Evolutionary conservation across 1,284 basidiomycete species (phyloP).

Genomic region (Sanghuangporus baumii): DNA sequence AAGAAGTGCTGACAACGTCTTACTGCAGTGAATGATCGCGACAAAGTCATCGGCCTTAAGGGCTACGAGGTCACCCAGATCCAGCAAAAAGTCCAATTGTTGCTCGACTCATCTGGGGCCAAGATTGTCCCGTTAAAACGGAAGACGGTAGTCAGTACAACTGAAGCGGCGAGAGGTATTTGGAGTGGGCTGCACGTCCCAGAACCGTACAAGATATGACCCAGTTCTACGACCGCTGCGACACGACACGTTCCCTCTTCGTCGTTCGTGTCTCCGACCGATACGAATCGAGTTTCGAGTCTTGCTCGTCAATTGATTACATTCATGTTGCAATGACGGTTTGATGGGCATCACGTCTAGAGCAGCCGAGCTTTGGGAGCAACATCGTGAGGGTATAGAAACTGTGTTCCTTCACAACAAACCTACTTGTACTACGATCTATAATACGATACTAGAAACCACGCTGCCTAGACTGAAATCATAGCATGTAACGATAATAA

Average conservation of each 20-base stretch:
- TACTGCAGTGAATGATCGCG: conserved; percentile 64
- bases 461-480: no score
- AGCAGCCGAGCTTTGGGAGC: no score
- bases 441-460: background rate
- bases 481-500: no score
- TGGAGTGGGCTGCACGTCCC: conserved; percentile 78
- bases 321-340: no score
- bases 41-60: conserved; percentile 75
- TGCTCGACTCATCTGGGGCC: conserved; percentile 78
- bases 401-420: background rate
- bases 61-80: conserved; percentile 66
- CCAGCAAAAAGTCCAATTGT: conserved; percentile 69
- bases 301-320: no score
- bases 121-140: conserved; percentile 75
- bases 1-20: conserved; percentile 17
- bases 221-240: background rate
- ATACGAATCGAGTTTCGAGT: no score
- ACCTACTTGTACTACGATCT: background rate
- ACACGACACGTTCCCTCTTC: background rate
- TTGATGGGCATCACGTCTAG: no score
- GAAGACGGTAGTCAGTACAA: conserved; percentile 67
- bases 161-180: conserved; percentile 76
- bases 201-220: conserved; percentile 41
- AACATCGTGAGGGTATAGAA: background rate
- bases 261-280: background rate